Conservation (phyloP, 2,329 filamentous ascomycete genomes). For the Calonectria pauciramosa region DNA sequence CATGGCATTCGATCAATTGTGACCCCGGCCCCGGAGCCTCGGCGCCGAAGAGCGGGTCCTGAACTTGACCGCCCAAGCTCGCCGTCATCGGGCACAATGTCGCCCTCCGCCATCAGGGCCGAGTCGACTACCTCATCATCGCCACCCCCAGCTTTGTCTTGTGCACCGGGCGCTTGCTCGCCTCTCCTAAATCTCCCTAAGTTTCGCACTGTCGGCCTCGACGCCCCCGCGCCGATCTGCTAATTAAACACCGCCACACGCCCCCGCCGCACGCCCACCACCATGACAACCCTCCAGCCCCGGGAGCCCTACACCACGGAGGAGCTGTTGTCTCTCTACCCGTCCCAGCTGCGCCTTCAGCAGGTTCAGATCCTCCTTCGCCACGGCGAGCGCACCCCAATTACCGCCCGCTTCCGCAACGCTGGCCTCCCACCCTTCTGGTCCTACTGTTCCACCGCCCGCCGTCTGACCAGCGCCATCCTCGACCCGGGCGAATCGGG, state of each 20-base stretch:
- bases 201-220: neutral
- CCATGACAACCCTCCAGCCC: conserved; percentile 84
- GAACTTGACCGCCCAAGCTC: neutral
- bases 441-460: conserved; percentile 89
- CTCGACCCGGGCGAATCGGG: conserved; percentile 56
- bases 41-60: conserved; percentile 12
- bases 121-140: neutral
- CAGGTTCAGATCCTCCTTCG: conserved; percentile 90
- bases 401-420: conserved; percentile 90
- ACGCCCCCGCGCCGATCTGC: neutral
- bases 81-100: conserved; percentile 21
- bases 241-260: neutral
- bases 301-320: conserved; percentile 83
- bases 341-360: conserved; percentile 82
- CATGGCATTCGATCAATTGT: neutral
- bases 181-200: neutral
- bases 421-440: conserved; percentile 78
- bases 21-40: conserved; percentile 13
- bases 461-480: conserved; percentile 72
- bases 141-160: neutral
- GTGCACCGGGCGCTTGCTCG: neutral
- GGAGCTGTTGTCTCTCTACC: conserved; percentile 87
- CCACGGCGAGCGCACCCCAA: conserved; percentile 86
- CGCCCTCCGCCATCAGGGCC: neutral
- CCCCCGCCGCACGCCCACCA: neutral